Percentiles rank a stretch among this genome's conserved stretches.
Conservation (phyloP, 2,329 filamentous ascomycete genomes). For the Pyrenochaeta sp. region DNA sequence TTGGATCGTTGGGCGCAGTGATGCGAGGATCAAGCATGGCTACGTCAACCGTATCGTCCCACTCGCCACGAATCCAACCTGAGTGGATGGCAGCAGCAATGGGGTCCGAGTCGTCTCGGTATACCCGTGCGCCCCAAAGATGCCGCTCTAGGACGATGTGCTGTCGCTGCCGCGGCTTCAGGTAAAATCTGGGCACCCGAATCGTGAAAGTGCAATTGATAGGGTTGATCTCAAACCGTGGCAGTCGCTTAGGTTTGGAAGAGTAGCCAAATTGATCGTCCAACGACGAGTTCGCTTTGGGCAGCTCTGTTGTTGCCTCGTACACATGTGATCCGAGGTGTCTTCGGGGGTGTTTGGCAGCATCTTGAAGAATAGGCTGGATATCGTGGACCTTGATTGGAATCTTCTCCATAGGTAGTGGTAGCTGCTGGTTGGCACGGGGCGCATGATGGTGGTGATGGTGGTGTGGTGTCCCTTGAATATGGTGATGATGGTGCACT, state of each 20-base stretch:
- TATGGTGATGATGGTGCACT: constrained; percentile 51
- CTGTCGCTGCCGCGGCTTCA: constrained; percentile 74
- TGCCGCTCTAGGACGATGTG: constrained; percentile 83
- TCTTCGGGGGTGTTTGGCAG: constrained; percentile 74
- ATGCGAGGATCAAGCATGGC: constrained; percentile 68
- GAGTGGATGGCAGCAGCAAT: constrained; percentile 92
- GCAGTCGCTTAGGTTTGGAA: constrained; percentile 74
- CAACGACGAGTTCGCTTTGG: constrained; percentile 50
- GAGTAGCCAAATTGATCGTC: constrained; percentile 66
- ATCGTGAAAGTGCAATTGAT: constrained; percentile 88
- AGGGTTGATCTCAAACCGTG: constrained; percentile 77
- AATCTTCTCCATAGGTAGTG: constrained; percentile 60
- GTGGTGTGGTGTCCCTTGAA: constrained; percentile 48
- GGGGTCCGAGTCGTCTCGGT: constrained; percentile 94
- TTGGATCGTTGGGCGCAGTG: constrained; percentile 53
- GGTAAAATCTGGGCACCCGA: constrained; percentile 81
- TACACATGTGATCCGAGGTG: constrained; percentile 90
- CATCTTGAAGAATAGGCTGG: constrained; percentile 71
- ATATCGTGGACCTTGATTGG: constrained; percentile 68
- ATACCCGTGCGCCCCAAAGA: constrained; percentile 92
- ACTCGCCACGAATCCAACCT: constrained; percentile 91
- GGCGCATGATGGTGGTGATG: constrained; percentile 43
- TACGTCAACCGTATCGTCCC: constrained; percentile 79
- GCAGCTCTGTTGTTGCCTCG: constrained; percentile 67
- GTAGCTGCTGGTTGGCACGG: constrained; percentile 30